These are phyloP conservation scores for Plectosphaerella plurivora DNA, from an alignment of 2,329 filamentous ascomycete genomes.

Conservation along the genomic window DNA sequence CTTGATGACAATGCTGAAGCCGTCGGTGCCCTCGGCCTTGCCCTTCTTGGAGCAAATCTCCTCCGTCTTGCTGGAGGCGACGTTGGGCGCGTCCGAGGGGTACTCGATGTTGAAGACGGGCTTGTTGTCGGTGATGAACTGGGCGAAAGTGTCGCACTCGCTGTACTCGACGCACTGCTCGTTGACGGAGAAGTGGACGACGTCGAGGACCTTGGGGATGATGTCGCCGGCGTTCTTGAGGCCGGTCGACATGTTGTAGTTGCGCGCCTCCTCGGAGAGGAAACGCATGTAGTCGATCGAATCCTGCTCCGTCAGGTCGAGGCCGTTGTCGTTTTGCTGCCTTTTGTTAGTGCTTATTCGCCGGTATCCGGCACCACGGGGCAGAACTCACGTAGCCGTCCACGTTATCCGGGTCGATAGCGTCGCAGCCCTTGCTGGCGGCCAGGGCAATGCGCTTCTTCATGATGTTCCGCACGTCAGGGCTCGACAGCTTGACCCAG, in stretches of 20 bases:
- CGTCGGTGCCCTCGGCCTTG: conserved; percentile 32
- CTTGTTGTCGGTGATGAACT: conserved; percentile 57
- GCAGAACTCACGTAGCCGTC: conserved; percentile 53
- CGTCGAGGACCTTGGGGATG: conserved; percentile 38
- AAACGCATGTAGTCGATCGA: conserved; percentile 57
- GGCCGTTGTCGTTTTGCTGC: conserved; percentile 56
- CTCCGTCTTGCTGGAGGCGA: conserved; percentile 25
- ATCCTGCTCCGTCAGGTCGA: conserved; percentile 52
- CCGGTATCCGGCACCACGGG: background rate
- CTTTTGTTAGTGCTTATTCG: background rate
- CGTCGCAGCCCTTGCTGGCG: conserved; percentile 58
- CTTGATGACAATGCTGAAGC: conserved; percentile 63
- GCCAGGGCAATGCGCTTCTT: conserved; percentile 54
- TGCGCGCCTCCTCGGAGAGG: conserved; percentile 49
- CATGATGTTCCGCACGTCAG: conserved; percentile 63
- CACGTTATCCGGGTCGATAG: conserved; percentile 68
- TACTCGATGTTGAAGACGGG: conserved; percentile 74
- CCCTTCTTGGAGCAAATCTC: conserved; percentile 37
- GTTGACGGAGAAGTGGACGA: conserved; percentile 64
- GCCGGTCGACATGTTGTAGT: conserved; percentile 55
- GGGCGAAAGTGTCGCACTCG: conserved; percentile 54
- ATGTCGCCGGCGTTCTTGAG: conserved; percentile 66
- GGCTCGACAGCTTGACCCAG: conserved; percentile 59
- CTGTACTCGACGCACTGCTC: conserved; percentile 61
- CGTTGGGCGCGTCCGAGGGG: conserved; percentile 41